These are phyloP conservation scores for Cercospora citrullina DNA, from an alignment of 2,329 filamentous ascomycete genomes.

Conservation along the genomic window DNA sequence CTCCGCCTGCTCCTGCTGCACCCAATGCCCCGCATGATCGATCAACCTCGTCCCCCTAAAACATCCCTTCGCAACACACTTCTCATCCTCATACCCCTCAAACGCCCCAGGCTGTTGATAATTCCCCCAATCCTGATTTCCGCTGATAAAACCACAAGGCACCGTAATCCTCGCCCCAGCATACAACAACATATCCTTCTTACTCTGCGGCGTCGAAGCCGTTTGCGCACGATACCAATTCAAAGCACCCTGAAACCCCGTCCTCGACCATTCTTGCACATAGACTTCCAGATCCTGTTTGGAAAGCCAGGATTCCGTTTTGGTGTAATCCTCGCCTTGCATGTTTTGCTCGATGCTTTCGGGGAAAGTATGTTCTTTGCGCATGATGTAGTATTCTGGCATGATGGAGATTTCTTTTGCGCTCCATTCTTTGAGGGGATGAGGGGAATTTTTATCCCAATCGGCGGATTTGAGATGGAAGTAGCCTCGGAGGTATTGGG, in stretches of 20 bases:
- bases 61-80: conserved; percentile 44
- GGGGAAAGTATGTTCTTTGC: conserved; percentile 58
- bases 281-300: conserved; percentile 62
- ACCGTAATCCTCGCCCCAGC: conserved; percentile 62
- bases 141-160: conserved; percentile 62
- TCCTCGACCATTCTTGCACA: conserved; percentile 60
- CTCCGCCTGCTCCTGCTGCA: conserved; percentile 65
- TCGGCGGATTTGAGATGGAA: conserved; percentile 67
- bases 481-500: conserved; percentile 65
- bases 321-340: conserved; percentile 50
- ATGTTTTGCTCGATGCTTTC: conserved; percentile 58
- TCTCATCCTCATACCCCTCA: conserved; percentile 53
- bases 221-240: conserved; percentile 68
- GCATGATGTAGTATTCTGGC: conserved; percentile 71
- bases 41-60: conserved; percentile 57
- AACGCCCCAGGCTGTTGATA: conserved; percentile 66
- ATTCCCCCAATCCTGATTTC: conserved; percentile 65
- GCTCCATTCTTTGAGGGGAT: conserved; percentile 56
- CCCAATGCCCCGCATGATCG: conserved; percentile 67
- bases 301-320: conserved; percentile 57
- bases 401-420: conserved; percentile 59
- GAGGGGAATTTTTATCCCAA: conserved; percentile 53
- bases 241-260: conserved; percentile 64
- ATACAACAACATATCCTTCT: conserved; percentile 58
- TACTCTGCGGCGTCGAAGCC: conserved; percentile 43